Evolutionary conservation across 805 yeast species (phyloP).

Genomic region (Kazachstania africana): DNA sequence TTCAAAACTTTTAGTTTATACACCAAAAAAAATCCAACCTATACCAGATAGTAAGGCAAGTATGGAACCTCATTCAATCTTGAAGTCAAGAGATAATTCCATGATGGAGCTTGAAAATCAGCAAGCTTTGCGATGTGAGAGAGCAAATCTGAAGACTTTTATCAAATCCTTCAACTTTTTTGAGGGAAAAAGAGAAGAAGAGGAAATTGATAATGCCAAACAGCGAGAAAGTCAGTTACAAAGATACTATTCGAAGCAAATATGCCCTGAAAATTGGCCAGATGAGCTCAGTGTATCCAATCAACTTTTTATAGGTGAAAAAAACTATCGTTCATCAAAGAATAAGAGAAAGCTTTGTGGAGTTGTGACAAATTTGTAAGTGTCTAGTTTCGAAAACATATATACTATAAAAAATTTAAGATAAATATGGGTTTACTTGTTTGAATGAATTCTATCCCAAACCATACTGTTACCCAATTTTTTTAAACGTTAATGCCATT

Average conservation of each 20-base stretch:
- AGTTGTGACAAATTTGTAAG: neutral
- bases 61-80: slow-evolving; percentile 23
- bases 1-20: slow-evolving; percentile 4
- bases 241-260: slow-evolving; percentile 8
- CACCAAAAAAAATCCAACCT: slow-evolving; percentile 2
- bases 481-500: no score
- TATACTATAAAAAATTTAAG: no score
- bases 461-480: no score
- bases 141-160: slow-evolving; percentile 28
- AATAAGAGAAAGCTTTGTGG: neutral
- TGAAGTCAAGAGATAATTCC: slow-evolving; percentile 27
- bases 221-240: slow-evolving; percentile 30
- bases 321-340: no score
- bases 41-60: neutral
- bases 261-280: neutral
- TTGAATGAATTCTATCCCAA: no score
- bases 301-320: no score
- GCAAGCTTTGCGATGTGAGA: slow-evolving; percentile 30
- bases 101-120: slow-evolving; percentile 27
- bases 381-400: no score
- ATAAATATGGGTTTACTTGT: no score
- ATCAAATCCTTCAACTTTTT: slow-evolving; percentile 26
- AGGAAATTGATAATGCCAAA: slow-evolving; percentile 24
- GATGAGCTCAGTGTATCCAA: neutral
- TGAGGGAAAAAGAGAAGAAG: slow-evolving; percentile 26